Conservation (phyloP, 345 rosid genomes). For the Zanthoxylum bungeanum region DNA sequence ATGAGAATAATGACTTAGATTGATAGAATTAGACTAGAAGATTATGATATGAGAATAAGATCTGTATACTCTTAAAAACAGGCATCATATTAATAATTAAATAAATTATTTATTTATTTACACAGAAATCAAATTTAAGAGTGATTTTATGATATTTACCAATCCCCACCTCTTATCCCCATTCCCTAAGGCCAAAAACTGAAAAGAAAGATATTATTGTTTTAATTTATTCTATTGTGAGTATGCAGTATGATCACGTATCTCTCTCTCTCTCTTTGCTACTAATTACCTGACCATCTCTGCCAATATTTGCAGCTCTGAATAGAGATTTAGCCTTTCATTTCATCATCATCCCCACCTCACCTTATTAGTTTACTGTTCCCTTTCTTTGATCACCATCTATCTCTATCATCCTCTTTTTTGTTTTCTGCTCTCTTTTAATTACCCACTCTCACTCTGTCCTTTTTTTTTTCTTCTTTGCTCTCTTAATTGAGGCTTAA, state of each 20-base stretch:
- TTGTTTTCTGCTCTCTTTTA: not conserved
- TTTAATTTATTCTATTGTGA: not conserved
- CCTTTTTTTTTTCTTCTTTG: not conserved
- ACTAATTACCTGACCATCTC: too few relatives aligned
- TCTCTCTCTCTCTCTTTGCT: too few relatives aligned
- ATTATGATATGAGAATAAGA: too few relatives aligned
- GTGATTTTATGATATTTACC: too few relatives aligned
- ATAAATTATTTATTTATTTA: too few relatives aligned
- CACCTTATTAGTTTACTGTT: conserved; percentile 58
- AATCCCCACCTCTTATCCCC: not conserved
- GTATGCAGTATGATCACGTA: conserved; percentile 7
- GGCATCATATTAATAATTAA: too few relatives aligned
- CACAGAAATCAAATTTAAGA: too few relatives aligned
- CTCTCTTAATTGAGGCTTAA: not conserved
- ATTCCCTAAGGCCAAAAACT: not conserved
- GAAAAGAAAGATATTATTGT: not conserved
- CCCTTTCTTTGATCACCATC: conserved; percentile 22
- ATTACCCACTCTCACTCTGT: not conserved
- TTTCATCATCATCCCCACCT: conserved; percentile 57
- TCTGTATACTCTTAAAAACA: too few relatives aligned
- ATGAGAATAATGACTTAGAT: too few relatives aligned
- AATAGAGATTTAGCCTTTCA: conserved; percentile 47
- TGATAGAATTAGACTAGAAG: too few relatives aligned
- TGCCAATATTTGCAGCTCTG: conserved; percentile 33
- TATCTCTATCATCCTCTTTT: not conserved